Evolutionary conservation across 2,329 filamentous ascomycete genomes (phyloP), one percentile per base, ranked within the genome.

Genomic region (Botryosphaeria dothidea): DNA sequence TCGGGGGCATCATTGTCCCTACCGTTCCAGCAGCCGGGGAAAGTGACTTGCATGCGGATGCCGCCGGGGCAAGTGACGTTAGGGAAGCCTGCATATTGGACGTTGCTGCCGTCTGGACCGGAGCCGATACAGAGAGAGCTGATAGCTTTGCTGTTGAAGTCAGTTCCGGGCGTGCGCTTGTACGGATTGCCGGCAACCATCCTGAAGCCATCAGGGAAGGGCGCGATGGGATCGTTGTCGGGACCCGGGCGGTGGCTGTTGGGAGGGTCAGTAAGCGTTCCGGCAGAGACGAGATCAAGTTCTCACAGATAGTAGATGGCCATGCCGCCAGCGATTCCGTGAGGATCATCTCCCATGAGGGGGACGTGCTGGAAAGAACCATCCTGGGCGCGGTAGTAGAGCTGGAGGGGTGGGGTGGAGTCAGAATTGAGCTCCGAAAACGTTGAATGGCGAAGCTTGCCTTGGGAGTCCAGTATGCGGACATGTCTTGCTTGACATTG

Each of bases 391-490:
- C 90, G 76, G 70, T 89, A 92, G 78, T 88, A 93, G 31, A 34
- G 31, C 31, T 34, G 7, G 31, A 11, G 13, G 31, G 13, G 7
- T 34, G 31, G 7, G 13, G 31, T 8, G 7, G 7, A 34, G 31
- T 11, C 7, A 11, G 13, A 8, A 11, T 11, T 11, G 31, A 34
- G 31, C 7, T 34, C 31, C 7, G 7, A 11, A 34, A 11, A 34
- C n/a, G n/a, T n/a, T n/a, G n/a, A 11, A 34, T 11, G 31, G 7
- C 7, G 31, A 34, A 6, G 31, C 31, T 34, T 2, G 93, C 79
- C 29, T 82, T 81, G 1, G 91, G 90, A 64, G 88, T 87, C 91
- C 91, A 93, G 81, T 94, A 93, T 77, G 90, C 90, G 70, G 86
- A 90, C 74, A 87, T 82, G 77, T 93, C 90, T 63, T 85, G 86